phyloP scores from a whole-genome alignment of 75 land plant species.

The Isoetes taiwanensis region DNA sequence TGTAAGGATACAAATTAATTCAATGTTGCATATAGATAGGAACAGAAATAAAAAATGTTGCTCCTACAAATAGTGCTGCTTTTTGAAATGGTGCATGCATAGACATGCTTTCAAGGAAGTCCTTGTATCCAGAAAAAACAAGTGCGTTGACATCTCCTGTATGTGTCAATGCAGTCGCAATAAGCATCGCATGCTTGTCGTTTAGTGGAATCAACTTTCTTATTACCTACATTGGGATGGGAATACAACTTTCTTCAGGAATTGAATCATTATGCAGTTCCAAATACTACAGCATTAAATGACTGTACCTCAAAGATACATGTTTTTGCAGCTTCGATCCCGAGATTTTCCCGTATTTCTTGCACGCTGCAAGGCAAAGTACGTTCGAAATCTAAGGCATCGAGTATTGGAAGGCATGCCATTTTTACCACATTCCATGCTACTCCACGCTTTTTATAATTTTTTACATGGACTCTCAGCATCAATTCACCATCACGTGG shows the following conservation, averaged over 20 bases:
- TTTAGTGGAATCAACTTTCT: too few species aligned
- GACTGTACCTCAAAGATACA: too few species aligned
- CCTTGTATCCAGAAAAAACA: constrained; percentile 52
- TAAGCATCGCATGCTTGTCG: constrained; percentile 56
- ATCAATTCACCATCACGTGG: constrained; percentile 44
- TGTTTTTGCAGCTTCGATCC: constrained; percentile 76
- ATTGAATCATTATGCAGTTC: too few species aligned
- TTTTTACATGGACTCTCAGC: constrained; percentile 44
- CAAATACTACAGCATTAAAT: too few species aligned
- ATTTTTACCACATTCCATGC: constrained; percentile 64
- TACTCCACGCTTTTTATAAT: constrained; percentile 36
- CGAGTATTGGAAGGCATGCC: constrained; percentile 50
- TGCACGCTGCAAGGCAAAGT: constrained; percentile 77
- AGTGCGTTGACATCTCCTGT: constrained; percentile 69
- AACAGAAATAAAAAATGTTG: too few species aligned
- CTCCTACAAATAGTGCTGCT: constrained; percentile 59
- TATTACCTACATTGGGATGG: too few species aligned
- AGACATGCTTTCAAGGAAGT: constrained; percentile 35
- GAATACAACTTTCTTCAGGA: too few species aligned
- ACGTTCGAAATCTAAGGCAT: constrained; percentile 51
- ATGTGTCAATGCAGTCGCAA: constrained; percentile 60
- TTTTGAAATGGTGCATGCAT: constrained; percentile 72
- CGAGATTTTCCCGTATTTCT: constrained; percentile 50
- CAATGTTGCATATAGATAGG: too few species aligned
- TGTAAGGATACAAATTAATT: too few species aligned